These are phyloP conservation scores for Chaetoscypha palmicola DNA, from an alignment of 2,329 filamentous ascomycete species.

Conservation along the genomic window DNA sequence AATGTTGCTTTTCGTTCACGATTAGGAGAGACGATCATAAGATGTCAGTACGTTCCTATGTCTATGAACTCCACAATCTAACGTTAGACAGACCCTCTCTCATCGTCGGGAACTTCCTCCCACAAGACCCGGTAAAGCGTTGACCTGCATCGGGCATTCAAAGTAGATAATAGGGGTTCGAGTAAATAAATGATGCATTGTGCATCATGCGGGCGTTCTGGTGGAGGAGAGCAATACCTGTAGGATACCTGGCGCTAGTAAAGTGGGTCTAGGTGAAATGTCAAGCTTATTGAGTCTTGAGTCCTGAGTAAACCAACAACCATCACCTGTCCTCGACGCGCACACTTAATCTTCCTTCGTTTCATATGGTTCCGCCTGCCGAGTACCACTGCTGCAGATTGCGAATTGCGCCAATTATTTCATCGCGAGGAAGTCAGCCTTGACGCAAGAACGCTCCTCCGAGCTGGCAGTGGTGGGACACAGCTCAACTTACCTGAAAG, in stretches of 20 bases:
- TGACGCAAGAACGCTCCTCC: neutral
- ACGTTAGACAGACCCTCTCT: constrained; percentile 63
- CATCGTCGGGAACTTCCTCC: constrained; percentile 95
- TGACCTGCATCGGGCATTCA: neutral
- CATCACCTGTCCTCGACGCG: neutral
- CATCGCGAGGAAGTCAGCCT: neutral
- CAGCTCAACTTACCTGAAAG: neutral
- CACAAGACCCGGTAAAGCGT: constrained; percentile 43
- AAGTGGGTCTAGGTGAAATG: neutral
- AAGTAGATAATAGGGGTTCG: constrained; percentile 7
- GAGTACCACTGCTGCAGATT: neutral
- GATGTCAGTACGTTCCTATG: constrained; percentile 62
- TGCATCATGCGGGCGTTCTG: neutral
- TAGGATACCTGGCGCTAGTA: neutral
- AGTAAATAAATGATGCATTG: constrained; percentile 4
- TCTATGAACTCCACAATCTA: constrained; percentile 5
- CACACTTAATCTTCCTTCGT: neutral
- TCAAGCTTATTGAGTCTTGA: neutral
- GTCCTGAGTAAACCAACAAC: neutral
- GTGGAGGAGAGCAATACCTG: neutral
- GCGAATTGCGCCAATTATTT: neutral
- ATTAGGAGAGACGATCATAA: constrained; percentile 93
- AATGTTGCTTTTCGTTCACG: constrained; percentile 96
- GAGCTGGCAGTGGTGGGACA: neutral
- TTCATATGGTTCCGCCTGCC: neutral